Conservation (phyloP, 2,329 filamentous ascomycete genomes). For the Graphilbum fragrans region DNA sequence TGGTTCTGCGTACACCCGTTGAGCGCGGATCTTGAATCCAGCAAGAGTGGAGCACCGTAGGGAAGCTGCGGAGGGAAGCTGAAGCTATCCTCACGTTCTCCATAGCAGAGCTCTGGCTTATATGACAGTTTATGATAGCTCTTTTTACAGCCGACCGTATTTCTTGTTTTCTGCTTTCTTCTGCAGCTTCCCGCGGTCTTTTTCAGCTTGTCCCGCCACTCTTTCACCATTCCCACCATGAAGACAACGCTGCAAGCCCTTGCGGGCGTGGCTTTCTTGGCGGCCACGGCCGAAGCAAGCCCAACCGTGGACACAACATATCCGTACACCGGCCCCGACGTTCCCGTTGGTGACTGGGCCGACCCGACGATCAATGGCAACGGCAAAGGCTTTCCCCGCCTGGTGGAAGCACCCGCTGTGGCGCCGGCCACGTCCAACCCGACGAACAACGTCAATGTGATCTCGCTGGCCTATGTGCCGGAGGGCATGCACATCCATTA, state of each 20-base stretch:
- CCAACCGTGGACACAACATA: slow-evolving; percentile 25
- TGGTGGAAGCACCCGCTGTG: slow-evolving; percentile 36
- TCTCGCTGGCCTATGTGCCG: slow-evolving; percentile 33
- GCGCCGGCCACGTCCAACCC: slow-evolving; percentile 27
- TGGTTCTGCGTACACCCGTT: not conserved
- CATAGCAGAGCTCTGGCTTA: too few species aligned
- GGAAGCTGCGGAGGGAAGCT: not conserved
- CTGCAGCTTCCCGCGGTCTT: not conserved
- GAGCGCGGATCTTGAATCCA: too few species aligned
- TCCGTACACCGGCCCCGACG: slow-evolving; percentile 33
- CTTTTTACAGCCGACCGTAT: not conserved
- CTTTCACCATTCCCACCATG: not conserved
- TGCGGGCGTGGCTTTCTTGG: slow-evolving; percentile 3
- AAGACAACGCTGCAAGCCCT: slow-evolving; percentile 8
- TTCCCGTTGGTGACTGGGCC: slow-evolving; percentile 39
- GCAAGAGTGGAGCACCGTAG: too few species aligned
- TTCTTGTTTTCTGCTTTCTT: not conserved
- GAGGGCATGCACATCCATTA: slow-evolving; percentile 38
- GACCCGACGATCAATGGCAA: slow-evolving; percentile 36
- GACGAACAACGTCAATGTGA: slow-evolving; percentile 40
- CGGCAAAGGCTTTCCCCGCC: slow-evolving; percentile 36
- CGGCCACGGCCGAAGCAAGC: not conserved
- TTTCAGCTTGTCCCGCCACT: not conserved
- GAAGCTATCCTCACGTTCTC: too few species aligned
- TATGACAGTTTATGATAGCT: not conserved